Conservation (phyloP, 371 early-diverging fungal genomes). For the Mortierella sp. region DNA sequence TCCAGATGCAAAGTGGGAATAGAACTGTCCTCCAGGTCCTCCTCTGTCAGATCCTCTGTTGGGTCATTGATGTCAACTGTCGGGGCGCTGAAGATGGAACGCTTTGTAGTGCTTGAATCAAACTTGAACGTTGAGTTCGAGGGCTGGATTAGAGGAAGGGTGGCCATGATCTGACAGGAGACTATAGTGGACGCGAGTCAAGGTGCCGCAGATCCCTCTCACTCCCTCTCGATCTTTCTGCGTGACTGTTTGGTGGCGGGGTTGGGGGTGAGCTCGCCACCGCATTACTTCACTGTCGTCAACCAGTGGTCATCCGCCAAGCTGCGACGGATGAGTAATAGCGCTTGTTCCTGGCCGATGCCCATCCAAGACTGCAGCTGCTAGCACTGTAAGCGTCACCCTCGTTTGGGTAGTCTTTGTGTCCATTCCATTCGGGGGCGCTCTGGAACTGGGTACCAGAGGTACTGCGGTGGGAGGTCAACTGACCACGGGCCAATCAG, state of each 20-base stretch:
- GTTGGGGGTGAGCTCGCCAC: no score
- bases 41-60: conserved; percentile 8
- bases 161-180: conserved; percentile 17
- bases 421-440: background rate
- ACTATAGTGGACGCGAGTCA: background rate
- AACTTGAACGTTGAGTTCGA: conserved; percentile 16
- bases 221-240: background rate
- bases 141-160: conserved; percentile 46
- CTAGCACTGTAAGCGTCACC: no score
- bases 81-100: conserved; percentile 34
- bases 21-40: conserved; percentile 20
- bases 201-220: background rate
- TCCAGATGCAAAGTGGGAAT: conserved; percentile 22
- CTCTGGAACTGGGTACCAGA: no score
- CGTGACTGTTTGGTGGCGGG: background rate
- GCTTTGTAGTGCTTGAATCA: conserved; percentile 20
- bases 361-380: no score
- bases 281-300: no score
- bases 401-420: background rate
- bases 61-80: conserved; percentile 25
- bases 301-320: no score
- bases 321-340: no score
- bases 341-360: no score
- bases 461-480: background rate
- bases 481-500: conserved; percentile 24